Percentiles rank a stretch among this genome's conserved stretches.
These are phyloP conservation scores for Platanthera zijinensis DNA, from an alignment of 106 monocot species.

Conservation along the genomic window DNA sequence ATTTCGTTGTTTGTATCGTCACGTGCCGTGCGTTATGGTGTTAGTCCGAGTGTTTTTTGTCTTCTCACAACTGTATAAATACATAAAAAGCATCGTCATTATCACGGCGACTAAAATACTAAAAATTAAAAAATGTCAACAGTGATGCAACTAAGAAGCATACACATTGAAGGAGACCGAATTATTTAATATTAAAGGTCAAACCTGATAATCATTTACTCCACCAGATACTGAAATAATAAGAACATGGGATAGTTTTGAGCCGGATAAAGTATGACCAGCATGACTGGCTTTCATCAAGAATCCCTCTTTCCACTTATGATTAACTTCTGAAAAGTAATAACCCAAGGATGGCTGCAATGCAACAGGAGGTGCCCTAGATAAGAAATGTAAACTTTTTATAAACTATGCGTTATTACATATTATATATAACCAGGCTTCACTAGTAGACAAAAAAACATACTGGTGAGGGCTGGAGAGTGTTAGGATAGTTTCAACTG, in stretches of 20 bases:
- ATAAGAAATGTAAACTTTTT: conserved; percentile 25
- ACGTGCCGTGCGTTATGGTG: no score
- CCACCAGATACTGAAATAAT: conserved; percentile 90
- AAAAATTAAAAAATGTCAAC: neutral
- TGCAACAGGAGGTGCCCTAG: conserved; percentile 92
- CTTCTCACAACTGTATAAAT: no score
- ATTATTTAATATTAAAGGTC: neutral
- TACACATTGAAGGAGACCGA: neutral
- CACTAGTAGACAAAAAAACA: conserved; percentile 10
- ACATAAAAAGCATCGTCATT: neutral
- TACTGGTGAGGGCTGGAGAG: conserved; percentile 98
- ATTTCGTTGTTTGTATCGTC: no score
- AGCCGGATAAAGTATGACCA: conserved; percentile 30
- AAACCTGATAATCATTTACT: conserved; percentile 88
- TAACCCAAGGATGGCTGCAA: conserved; percentile 93
- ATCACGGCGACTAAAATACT: neutral
- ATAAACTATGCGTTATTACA: conserved; percentile 10
- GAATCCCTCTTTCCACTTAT: conserved; percentile 77
- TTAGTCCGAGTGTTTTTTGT: no score
- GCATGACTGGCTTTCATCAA: conserved; percentile 21
- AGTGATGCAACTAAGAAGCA: neutral
- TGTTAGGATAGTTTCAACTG: conserved; percentile 87
- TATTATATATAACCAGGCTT: conserved; percentile 9
- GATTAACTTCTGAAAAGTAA: conserved; percentile 75
- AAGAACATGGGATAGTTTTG: conserved; percentile 70